Percentiles rank a stretch among this genome's conserved stretches.
Conservation (phyloP, 768 basidiomycete genomes). For the Lactifluus rugatus region DNA sequence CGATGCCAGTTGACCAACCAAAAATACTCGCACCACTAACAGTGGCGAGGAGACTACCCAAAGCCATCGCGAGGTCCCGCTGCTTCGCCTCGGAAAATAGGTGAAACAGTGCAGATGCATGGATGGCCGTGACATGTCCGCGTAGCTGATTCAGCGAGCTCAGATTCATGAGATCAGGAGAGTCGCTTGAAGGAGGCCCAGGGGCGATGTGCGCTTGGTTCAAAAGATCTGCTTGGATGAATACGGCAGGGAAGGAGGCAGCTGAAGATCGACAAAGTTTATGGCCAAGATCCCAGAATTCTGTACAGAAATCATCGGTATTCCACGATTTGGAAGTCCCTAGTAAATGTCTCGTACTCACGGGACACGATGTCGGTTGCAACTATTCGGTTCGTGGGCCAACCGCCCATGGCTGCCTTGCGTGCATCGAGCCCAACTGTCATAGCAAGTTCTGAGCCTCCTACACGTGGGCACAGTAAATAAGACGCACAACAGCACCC, state of each 20-base stretch:
- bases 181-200: not conserved
- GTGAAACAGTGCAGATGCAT: slow-evolving; percentile 42
- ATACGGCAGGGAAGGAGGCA: slow-evolving; percentile 42
- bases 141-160: slow-evolving; percentile 36
- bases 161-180: slow-evolving; percentile 28
- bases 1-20: slow-evolving; percentile 32
- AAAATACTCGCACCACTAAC: slow-evolving; percentile 39
- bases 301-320: slow-evolving; percentile 25
- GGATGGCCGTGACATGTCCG: slow-evolving; percentile 39
- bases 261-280: slow-evolving; percentile 46
- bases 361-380: slow-evolving; percentile 32
- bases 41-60: slow-evolving; percentile 36
- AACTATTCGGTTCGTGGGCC: slow-evolving; percentile 31
- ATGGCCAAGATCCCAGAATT: slow-evolving; percentile 54
- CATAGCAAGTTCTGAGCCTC: not conserved
- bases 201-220: slow-evolving; percentile 10
- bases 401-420: slow-evolving; percentile 35
- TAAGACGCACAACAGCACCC: slow-evolving; percentile 35
- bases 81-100: slow-evolving; percentile 37
- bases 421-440: slow-evolving; percentile 35
- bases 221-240: slow-evolving; percentile 47
- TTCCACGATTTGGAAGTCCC: not conserved
- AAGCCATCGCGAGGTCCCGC: slow-evolving; percentile 30
- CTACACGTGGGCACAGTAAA: not conserved
- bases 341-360: slow-evolving; percentile 10